Evolutionary conservation across 805 yeast species (phyloP).

Genomic region (Ogataea glucozyma): DNA sequence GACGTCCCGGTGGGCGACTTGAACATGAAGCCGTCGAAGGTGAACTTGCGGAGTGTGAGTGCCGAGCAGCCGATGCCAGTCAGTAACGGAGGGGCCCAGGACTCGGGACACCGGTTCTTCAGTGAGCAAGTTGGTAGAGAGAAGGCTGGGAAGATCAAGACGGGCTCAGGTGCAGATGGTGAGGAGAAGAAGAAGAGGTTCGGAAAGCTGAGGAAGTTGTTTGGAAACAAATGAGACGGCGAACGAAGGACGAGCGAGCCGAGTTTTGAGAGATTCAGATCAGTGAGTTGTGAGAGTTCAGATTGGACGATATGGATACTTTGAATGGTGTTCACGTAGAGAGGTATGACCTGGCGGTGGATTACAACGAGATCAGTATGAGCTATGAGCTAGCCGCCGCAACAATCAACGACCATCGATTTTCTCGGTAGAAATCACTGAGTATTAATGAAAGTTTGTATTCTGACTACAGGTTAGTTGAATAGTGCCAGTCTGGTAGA

Average conservation of each 20-base stretch:
- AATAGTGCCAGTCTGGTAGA: too few relatives aligned
- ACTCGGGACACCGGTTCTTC: constrained; percentile 25
- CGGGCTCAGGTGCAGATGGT: neutral
- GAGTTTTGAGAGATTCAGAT: too few relatives aligned
- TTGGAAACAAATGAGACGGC: constrained; percentile 27
- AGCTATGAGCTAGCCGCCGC: too few relatives aligned
- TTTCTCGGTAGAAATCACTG: too few relatives aligned
- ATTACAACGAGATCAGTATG: too few relatives aligned
- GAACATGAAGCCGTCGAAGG: constrained; percentile 20
- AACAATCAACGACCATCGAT: too few relatives aligned
- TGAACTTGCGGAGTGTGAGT: constrained; percentile 32
- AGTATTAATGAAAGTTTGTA: too few relatives aligned
- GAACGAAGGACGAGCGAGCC: neutral
- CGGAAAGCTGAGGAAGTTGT: constrained; percentile 37
- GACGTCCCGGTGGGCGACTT: constrained; percentile 18
- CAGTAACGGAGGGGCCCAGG: constrained; percentile 6
- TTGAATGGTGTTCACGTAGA: too few relatives aligned
- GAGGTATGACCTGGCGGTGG: too few relatives aligned
- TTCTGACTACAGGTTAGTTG: too few relatives aligned
- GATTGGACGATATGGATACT: too few relatives aligned
- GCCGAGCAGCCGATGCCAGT: constrained; percentile 15
- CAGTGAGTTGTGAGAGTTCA: too few relatives aligned
- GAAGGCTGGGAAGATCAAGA: neutral
- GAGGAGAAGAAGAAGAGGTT: constrained; percentile 36
- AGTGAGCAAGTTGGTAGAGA: constrained; percentile 27